phyloP scores from a whole-genome alignment of 352 stramenopile genomes.

The Pythium scleroteichum region DNA sequence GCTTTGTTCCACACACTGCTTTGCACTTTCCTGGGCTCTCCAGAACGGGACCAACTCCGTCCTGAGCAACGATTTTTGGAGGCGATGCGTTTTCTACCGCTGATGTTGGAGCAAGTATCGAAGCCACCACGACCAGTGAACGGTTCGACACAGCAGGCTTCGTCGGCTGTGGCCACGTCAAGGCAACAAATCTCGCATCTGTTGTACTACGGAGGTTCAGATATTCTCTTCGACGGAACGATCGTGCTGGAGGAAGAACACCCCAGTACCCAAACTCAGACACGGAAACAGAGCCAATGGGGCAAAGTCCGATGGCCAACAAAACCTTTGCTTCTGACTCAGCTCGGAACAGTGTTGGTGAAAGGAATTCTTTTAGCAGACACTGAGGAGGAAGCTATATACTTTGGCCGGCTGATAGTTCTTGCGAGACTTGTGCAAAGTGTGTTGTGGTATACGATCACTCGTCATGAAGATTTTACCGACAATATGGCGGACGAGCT shows the following conservation, averaged over 20 bases:
- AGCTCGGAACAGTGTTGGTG: slow-evolving; percentile 73
- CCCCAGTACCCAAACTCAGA: slow-evolving; percentile 82
- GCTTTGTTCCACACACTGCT: slow-evolving; percentile 81
- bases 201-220: slow-evolving; percentile 73
- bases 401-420: slow-evolving; percentile 61
- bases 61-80: slow-evolving; percentile 63
- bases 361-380: slow-evolving; percentile 68
- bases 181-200: slow-evolving; percentile 58
- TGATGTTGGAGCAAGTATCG: slow-evolving; percentile 68
- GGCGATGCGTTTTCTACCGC: slow-evolving; percentile 71
- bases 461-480: slow-evolving; percentile 55
- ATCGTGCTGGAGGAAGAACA: slow-evolving; percentile 76
- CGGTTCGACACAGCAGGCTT: neutral
- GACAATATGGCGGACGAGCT: slow-evolving; percentile 64
- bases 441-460: slow-evolving; percentile 74
- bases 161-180: slow-evolving; percentile 21
- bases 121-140: slow-evolving; percentile 32
- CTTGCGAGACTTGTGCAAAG: slow-evolving; percentile 75
- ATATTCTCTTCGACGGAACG: slow-evolving; percentile 64
- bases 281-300: slow-evolving; percentile 86
- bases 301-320: slow-evolving; percentile 75
- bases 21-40: slow-evolving; percentile 67
- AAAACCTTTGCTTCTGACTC: slow-evolving; percentile 71
- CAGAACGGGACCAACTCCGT: slow-evolving; percentile 61
- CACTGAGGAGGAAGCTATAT: slow-evolving; percentile 56